Conservation (phyloP, 371 early-diverging fungal species). For the Lichtheimia corymbifera region DNA sequence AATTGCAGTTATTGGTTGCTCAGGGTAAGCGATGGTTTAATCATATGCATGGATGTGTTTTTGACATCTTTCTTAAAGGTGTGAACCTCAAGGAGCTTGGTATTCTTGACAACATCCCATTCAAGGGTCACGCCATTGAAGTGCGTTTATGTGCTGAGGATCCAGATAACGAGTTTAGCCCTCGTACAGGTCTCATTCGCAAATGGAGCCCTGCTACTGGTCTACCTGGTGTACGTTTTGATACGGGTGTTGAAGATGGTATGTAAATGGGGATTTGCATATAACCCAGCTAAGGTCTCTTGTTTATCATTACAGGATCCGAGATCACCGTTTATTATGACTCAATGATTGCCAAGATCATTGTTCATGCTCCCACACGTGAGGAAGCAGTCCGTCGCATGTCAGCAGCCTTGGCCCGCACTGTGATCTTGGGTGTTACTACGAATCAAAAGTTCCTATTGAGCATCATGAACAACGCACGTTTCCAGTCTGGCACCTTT, state of each 20-base stretch:
- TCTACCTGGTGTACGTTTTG: slow-evolving; percentile 71
- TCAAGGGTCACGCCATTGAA: slow-evolving; percentile 82
- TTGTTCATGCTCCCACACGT: slow-evolving; percentile 83
- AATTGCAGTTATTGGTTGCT: slow-evolving; percentile 76
- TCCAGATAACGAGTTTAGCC: slow-evolving; percentile 85
- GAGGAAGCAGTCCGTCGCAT: slow-evolving; percentile 74
- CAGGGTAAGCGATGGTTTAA: slow-evolving; percentile 45
- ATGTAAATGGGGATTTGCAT: slow-evolving; percentile 12
- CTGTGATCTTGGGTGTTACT: slow-evolving; percentile 61
- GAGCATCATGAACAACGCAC: slow-evolving; percentile 53
- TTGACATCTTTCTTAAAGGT: slow-evolving; percentile 3
- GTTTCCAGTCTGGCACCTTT: slow-evolving; percentile 60
- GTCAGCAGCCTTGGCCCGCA: slow-evolving; percentile 68
- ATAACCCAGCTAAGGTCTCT: not conserved
- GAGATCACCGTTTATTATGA: slow-evolving; percentile 82
- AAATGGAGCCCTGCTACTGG: slow-evolving; percentile 78
- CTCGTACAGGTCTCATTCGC: slow-evolving; percentile 74
- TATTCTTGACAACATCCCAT: slow-evolving; percentile 49
- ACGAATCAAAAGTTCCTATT: slow-evolving; percentile 71
- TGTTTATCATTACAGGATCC: slow-evolving; percentile 42
- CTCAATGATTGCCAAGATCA: slow-evolving; percentile 86
- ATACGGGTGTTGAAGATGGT: slow-evolving; percentile 83
- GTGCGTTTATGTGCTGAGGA: slow-evolving; percentile 86
- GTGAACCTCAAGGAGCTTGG: slow-evolving; percentile 47
- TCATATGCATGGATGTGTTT: not conserved